Evolutionary conservation across 805 yeast genomes (phyloP).

Genomic region (Yarrowia sp.): DNA sequence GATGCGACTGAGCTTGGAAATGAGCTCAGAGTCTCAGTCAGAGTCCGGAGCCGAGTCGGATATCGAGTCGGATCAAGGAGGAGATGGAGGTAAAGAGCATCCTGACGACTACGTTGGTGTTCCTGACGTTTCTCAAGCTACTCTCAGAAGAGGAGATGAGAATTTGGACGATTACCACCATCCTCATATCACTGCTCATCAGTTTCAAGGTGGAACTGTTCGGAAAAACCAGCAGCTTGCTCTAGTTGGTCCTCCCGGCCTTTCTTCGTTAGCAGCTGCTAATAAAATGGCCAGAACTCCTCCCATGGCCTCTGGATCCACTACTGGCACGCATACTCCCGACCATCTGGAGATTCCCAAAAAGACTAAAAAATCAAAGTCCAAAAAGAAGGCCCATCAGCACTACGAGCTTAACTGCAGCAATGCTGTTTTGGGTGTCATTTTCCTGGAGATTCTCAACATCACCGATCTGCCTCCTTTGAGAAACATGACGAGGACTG

Average conservation of each 20-base stretch:
- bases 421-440: constrained; percentile 54
- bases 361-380: background rate
- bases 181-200: background rate
- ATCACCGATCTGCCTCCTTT: constrained; percentile 79
- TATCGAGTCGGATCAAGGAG: constrained; percentile 3
- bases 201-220: background rate
- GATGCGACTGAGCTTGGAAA: background rate
- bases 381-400: constrained; percentile 6
- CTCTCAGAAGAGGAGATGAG: constrained; percentile 3
- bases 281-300: background rate
- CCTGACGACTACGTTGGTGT: constrained; percentile 17
- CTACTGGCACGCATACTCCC: background rate
- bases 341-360: background rate
- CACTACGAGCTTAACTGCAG: constrained; percentile 33
- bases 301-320: background rate
- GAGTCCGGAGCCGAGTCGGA: constrained; percentile 25
- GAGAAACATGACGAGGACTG: constrained; percentile 63
- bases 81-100: background rate
- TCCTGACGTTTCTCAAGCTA: constrained; percentile 4
- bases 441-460: constrained; percentile 70
- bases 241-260: background rate
- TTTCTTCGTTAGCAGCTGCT: background rate
- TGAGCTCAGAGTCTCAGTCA: constrained; percentile 10
- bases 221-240: background rate
- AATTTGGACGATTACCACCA: background rate